Base-by-base conservation (phyloP, 306 rosid genomes). In the Dicorynia guianensis region DNA sequence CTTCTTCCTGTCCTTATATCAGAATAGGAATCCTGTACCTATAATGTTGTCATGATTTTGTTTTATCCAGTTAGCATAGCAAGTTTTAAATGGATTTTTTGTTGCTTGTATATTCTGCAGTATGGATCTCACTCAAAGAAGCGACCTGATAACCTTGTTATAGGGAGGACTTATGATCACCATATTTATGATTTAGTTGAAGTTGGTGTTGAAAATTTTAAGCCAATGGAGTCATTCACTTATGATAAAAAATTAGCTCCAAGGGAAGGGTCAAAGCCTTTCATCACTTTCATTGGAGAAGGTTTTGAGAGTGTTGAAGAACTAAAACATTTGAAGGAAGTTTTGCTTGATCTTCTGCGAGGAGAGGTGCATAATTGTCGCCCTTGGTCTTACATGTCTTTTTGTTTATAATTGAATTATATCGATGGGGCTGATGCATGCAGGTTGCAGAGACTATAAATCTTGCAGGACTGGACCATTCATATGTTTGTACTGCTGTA, bases 61-160 rank as follows among this genome's bases (percentile, higher is more conserved):
- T 25, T 25, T 25, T 25, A 25, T 25, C 30, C 30, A 25, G 30
- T 25, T 25, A 25, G 40, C 12, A 2, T 38, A 50, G 56, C 17
- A 30, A 19, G 34, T 62, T 11, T 40, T 67, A 64, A 5, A 46
- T 64, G 54, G 18, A 25, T 54, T 46, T 5, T 87, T 25, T 67
- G 14, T 34, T 69, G 57, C 18, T 72, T 74, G 58, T 80, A 25
- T 25, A 17, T 69, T 70, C 72, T 89, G 87, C 87, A 92, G 98
- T 92, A 83, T 84, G 99, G 96, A 77, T 90, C 99, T 79, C 97
- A 92, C 91, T 89, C 99, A 7, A 92, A 95, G 93, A 95, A 95
- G 80, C 89, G 99, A 17, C 98, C 97, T 6, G 71, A 95, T 84
- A 95, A 95, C 83, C 93, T 95, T 74, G 87, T 88, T 12, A 64